A percentile compares a stretch with the other conserved stretches of the same genome.
These are phyloP conservation scores for Margaritispora aquatica DNA, from an alignment of 495 filamentous ascomycete genomes.

Conservation along the genomic window DNA sequence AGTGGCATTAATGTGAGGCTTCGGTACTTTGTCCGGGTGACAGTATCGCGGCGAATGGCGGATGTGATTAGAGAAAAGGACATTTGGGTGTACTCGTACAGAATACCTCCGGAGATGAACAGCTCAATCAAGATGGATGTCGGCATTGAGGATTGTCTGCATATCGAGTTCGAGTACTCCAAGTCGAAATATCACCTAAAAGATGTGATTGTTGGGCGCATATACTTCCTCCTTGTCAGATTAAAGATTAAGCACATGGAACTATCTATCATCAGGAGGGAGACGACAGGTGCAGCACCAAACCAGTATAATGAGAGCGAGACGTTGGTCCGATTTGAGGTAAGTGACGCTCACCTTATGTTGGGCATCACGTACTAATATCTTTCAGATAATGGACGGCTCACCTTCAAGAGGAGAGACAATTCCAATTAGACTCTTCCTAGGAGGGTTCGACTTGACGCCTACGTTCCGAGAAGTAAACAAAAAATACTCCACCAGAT, in stretches of 20 bases:
- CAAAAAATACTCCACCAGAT: slow-evolving; percentile 98
- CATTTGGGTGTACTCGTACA: slow-evolving; percentile 98
- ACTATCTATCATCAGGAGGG: slow-evolving; percentile 91
- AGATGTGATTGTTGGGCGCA: slow-evolving; percentile 97
- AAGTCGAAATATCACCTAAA: slow-evolving; percentile 99
- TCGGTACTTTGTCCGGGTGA: slow-evolving; percentile 96
- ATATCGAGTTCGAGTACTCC: slow-evolving; percentile 99
- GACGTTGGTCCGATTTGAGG: slow-evolving; percentile 95
- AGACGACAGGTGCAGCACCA: slow-evolving; percentile 96
- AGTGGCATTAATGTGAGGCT: slow-evolving; percentile 99
- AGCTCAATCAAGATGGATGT: slow-evolving; percentile 99
- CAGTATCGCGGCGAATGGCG: slow-evolving; percentile 92
- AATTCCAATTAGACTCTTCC: slow-evolving; percentile 95
- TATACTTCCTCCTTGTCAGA: slow-evolving; percentile 96
- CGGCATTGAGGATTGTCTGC: slow-evolving; percentile 97
- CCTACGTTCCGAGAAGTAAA: slow-evolving; percentile 99
- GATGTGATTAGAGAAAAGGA: slow-evolving; percentile 99
- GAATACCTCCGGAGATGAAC: slow-evolving; percentile 97
- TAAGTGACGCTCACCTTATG: slow-evolving; percentile 32
- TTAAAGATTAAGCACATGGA: slow-evolving; percentile 99
- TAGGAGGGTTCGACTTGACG: slow-evolving; percentile 95
- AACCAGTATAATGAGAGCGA: slow-evolving; percentile 99
- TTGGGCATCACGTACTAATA: slow-evolving; percentile 3
- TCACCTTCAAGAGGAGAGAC: slow-evolving; percentile 96
- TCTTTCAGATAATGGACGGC: slow-evolving; percentile 91